Percentiles rank a stretch among this genome's conserved stretches.
phyloP scores from a whole-genome alignment of 805 yeast genomes.

The Lipomyces orientalis region DNA sequence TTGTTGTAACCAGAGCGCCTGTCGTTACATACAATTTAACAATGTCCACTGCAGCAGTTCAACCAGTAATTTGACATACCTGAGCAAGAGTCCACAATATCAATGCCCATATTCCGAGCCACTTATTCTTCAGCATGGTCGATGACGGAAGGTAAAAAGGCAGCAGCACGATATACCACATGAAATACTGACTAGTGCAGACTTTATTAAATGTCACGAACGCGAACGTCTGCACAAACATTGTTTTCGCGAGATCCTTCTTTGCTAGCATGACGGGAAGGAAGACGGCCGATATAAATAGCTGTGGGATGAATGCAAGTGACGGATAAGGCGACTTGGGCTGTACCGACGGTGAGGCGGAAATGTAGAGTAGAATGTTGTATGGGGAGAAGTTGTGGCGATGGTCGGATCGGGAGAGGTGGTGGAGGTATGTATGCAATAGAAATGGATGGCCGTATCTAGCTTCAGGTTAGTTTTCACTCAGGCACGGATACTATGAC shows the following conservation, averaged over 20 bases:
- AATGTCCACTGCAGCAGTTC: background rate
- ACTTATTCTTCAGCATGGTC: constrained; percentile 28
- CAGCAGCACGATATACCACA: constrained; percentile 87
- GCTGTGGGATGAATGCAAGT: constrained; percentile 84
- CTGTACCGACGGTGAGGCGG: constrained; percentile 43
- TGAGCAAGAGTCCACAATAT: constrained; percentile 65
- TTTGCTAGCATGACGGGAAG: constrained; percentile 60
- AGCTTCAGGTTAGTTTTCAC: background rate
- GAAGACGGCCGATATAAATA: constrained; percentile 61
- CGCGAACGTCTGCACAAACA: constrained; percentile 79
- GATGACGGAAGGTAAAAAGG: constrained; percentile 67
- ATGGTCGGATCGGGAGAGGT: constrained; percentile 82
- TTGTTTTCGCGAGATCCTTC: constrained; percentile 54
- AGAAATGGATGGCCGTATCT: constrained; percentile 76
- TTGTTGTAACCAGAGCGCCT: constrained; percentile 76
- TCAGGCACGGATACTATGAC: background rate
- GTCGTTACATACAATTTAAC: constrained; percentile 44
- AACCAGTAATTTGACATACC: constrained; percentile 5
- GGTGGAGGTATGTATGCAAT: constrained; percentile 80
- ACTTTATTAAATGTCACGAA: constrained; percentile 82
- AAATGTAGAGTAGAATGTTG: constrained; percentile 64
- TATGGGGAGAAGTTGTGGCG: constrained; percentile 93
- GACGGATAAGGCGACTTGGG: constrained; percentile 48
- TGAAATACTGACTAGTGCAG: constrained; percentile 92
- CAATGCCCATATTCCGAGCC: constrained; percentile 52